Conservation (phyloP, 352 stramenopile species). For the Pythium sukuiense region DNA sequence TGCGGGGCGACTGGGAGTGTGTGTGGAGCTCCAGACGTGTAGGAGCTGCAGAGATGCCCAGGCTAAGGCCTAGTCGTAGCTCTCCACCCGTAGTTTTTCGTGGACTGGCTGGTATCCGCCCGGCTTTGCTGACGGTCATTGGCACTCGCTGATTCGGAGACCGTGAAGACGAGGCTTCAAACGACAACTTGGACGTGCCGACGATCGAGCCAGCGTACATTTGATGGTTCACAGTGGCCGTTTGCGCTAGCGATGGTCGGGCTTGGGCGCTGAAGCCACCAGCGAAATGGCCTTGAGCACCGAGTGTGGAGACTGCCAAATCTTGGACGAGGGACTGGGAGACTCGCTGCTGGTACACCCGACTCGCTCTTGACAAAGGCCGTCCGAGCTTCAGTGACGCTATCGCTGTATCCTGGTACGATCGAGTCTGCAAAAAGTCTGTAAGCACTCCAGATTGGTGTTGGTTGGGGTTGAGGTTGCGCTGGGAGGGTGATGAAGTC, state of each 20-base stretch:
- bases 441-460: neutral
- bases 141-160: neutral
- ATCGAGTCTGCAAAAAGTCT: conserved; percentile 12
- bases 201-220: conserved; percentile 5
- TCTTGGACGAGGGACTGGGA: conserved; percentile 11
- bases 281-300: neutral
- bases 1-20: neutral
- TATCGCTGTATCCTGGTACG: conserved; percentile 13
- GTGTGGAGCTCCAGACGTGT: conserved; percentile 5
- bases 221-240: neutral
- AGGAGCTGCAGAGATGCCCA: conserved; percentile 6
- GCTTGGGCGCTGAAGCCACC: neutral
- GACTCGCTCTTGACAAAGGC: conserved; percentile 9
- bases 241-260: neutral
- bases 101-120: conserved; percentile 2
- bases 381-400: conserved; percentile 9
- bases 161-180: neutral
- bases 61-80: neutral
- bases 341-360: conserved; percentile 12
- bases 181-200: conserved; percentile 1
- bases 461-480: neutral
- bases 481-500: conserved; percentile 3
- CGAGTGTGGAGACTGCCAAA: conserved; percentile 14
- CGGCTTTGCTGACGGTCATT: neutral
- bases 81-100: neutral